These are phyloP conservation scores for Platismatia glauca DNA, from an alignment of 495 filamentous ascomycete species.

Conservation along the genomic window DNA sequence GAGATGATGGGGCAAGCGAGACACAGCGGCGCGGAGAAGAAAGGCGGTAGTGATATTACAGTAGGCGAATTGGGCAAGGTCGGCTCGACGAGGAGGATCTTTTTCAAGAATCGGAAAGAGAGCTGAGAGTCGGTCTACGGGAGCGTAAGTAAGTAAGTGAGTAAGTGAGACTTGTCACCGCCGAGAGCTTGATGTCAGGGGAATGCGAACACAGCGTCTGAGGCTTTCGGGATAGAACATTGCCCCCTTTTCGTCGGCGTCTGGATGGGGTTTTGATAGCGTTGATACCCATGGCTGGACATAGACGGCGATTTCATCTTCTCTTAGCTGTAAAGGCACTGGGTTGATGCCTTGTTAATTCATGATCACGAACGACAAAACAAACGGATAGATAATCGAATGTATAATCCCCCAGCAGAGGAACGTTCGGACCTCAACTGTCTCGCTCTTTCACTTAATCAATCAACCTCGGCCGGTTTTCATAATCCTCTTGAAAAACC, in stretches of 20 bases:
- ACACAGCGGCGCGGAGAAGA: conserved; percentile 9
- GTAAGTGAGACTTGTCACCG: too few species aligned
- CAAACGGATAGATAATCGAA: too few species aligned
- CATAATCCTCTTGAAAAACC: too few species aligned
- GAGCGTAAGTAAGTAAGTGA: background rate
- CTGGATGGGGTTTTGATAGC: background rate
- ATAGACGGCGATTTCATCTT: background rate
- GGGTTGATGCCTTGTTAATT: too few species aligned
- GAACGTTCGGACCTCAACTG: too few species aligned
- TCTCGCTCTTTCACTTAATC: too few species aligned
- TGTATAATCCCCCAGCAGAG: too few species aligned
- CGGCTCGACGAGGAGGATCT: conserved; percentile 22
- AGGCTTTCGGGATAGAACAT: background rate
- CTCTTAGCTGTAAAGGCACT: background rate
- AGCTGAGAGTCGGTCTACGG: background rate
- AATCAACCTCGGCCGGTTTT: too few species aligned
- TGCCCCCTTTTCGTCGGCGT: background rate
- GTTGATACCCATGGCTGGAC: conserved; percentile 2
- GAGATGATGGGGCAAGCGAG: conserved; percentile 22
- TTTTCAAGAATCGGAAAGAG: conserved; percentile 16
- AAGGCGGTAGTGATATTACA: background rate
- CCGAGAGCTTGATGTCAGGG: background rate
- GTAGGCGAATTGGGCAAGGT: conserved; percentile 24
- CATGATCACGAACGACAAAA: too few species aligned
- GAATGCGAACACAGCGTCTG: too few species aligned